Evolutionary conservation across 2,329 filamentous ascomycete genomes (phyloP), one percentile per base, ranked within the genome.

Genomic region (Exophiala lecanii-corni): DNA sequence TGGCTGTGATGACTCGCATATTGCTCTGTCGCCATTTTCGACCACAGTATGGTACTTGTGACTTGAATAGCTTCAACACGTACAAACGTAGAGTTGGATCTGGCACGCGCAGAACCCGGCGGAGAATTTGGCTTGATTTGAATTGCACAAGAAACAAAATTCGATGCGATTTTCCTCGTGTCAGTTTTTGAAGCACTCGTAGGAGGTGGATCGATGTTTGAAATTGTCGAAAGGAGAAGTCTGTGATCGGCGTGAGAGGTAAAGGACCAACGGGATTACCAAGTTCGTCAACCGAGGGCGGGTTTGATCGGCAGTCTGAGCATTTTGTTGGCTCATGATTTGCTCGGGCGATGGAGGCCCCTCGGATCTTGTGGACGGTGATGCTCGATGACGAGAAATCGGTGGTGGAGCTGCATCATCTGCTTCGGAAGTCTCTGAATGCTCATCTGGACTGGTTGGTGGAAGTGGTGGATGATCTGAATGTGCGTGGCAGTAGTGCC

Each of bases 11-110:
- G 59, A 97, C 89, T 42, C 91, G 86, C 92, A 98, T 98, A 65
- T 98, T 97, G 56, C 82, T 82, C 69, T 97, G 92, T 10, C 92
- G 82, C 92, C 92, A 98, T 69, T 98, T 98, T 32, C 92, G 83
- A 16, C 92, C 91, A 64, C 91, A 97, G 71, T 95, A 98, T 1
- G 92, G 92, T 3, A 98, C 92, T 65, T 98, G 92, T 48, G 89
- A 92, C 67, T 98, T 98, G 81, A 97, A 97, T 0, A 98, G 76
- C 67, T 98, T 98, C 55, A 98, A 78, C 0, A 92, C 95, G 70
- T 97, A 97, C 32, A 95, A 81, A 4, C 92, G 82, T 30, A 98
- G 74, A 58, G 88, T 78, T 2, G 82, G 83, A 59, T 98, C 88
- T 0, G 91, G 91, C 16, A 96, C 84, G 55, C 92, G 91, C 12